Percentiles rank a stretch among this genome's conserved stretches.
Evolutionary conservation across 176 grass and related monocot species (phyloP).

Genomic region (Saccharum spontaneum): DNA sequence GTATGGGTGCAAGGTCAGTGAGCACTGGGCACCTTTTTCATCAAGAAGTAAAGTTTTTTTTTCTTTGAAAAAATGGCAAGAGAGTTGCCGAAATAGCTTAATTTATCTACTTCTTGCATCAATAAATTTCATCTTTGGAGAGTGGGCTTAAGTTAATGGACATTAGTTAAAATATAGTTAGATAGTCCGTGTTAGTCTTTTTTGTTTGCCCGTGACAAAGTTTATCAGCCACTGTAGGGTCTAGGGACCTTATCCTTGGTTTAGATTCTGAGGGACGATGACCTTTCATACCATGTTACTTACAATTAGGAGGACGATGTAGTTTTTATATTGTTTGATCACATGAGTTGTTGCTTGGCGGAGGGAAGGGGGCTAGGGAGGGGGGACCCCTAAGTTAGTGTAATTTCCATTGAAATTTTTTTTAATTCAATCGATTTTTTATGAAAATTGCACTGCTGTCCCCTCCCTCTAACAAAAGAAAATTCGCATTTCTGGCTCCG

Average conservation of each 20-base stretch:
- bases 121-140: neutral
- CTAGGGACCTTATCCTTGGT: neutral
- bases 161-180: neutral
- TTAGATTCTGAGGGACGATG: neutral
- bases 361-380: no score
- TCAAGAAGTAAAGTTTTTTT: neutral
- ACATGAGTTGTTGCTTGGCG: neutral
- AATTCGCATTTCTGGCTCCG: no score
- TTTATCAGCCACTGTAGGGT: neutral
- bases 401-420: no score
- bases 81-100: neutral
- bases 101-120: neutral
- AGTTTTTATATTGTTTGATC: neutral
- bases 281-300: neutral
- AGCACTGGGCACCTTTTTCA: conserved; percentile 13
- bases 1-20: conserved; percentile 91
- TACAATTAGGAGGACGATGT: neutral
- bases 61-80: no score
- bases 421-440: no score
- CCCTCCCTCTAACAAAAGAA: no score
- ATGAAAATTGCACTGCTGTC: no score
- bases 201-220: neutral
- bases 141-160: neutral
- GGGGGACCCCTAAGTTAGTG: no score
- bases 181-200: neutral